Base-by-base conservation (phyloP, 1,139 yeast genomes). In the Blastobotrys illinoisensis region DNA sequence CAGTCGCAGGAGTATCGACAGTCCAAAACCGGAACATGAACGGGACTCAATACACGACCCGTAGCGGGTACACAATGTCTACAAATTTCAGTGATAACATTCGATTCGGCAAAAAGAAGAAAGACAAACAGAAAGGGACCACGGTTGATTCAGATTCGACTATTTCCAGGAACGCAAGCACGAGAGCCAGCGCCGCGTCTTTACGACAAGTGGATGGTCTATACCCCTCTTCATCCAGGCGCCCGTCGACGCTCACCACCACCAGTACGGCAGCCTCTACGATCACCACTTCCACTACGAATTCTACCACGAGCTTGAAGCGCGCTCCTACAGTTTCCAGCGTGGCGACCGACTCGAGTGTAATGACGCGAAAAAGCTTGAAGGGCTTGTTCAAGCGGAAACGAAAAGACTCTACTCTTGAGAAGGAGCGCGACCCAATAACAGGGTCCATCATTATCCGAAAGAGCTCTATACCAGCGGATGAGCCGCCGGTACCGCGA, bases 31-130 rank as follows among this genome's bases (percentile, higher is more conserved):
- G 28, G 18, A 49, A 45, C 48, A 26, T 44, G 28, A 5, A 45
- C 18, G 40, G 14, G 48, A 24, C 53, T 13, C 32, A 43, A 9
- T 50, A 50, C 32, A 46, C 53, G 28, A 50, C 49, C 11, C 18
- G 20, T 14, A 46, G 49, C 5, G 54, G 50, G 14, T 47, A 51
- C 28, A 40, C 50, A 3, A 43, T 51, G 54, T 43, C 50, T 9
- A 51, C 50, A 3, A 46, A 44, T 36, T 51, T 51, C 50, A 46
- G 50, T 14, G 54, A 47, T 14, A 51, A 43, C 44, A 47, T 51
- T 16, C 43, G 26, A 47, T 51, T 45, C 24, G 46, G 50, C 45
- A 20, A 47, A 9, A 51, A 51, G 21, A 51, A 51, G 23, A 21
- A 21, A 28, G 20, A 20, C 19, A 45, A 26, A 9, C 3, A 5